Base-by-base conservation (phyloP, 2,329 filamentous ascomycete genomes). In the Zelopaecilomyces penicillatus region DNA sequence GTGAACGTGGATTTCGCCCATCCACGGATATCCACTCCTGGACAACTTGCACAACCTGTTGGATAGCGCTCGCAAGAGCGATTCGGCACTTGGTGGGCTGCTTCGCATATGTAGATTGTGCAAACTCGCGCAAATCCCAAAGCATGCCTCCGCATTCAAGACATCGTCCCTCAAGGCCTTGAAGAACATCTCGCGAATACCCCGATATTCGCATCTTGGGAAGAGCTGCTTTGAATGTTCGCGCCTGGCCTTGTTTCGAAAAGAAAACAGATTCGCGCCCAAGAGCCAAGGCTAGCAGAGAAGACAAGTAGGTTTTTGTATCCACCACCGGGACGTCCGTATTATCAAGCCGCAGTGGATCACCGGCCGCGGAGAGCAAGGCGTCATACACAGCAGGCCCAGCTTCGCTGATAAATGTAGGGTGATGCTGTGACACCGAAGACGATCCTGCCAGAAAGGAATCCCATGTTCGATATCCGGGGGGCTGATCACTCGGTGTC, bases 221-320 rank as follows among this genome's bases (percentile, higher is more conserved):
- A 1, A 75, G 53, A 2, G 64, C 62, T 7, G 73, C 68, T 11
- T 65, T 60, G 53, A 90, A 87, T 0, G 65, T 66, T 27, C 63
- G 64, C 29, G 69, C 69, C 3, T 68, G 66, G 2, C 69, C 59
- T 41, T 82, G 68, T 71, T 78, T 87, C 0, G 63, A 57, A 59
- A 87, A 93, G 31, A 93, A 74, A 2, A 84, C 70, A 0, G 86
- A 90, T 34, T 80, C 82, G 39, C 85, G 74, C 0, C 86, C 87
- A 5, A 89, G 73, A 0, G 80, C 78, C 1, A 91, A 67, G 9
- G 80, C 75, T 49, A 84, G 68, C 1, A 91, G 65, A 8, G 80
- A 82, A 12, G 70, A 61, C 41, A 70, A 63, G 55, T 79, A 83
- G 5, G 67, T 57, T 19, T 62, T 66, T 2, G 68, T 61, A 40